Conservation (phyloP, 1,284 basidiomycete species). For the Earliella scabrosa region DNA sequence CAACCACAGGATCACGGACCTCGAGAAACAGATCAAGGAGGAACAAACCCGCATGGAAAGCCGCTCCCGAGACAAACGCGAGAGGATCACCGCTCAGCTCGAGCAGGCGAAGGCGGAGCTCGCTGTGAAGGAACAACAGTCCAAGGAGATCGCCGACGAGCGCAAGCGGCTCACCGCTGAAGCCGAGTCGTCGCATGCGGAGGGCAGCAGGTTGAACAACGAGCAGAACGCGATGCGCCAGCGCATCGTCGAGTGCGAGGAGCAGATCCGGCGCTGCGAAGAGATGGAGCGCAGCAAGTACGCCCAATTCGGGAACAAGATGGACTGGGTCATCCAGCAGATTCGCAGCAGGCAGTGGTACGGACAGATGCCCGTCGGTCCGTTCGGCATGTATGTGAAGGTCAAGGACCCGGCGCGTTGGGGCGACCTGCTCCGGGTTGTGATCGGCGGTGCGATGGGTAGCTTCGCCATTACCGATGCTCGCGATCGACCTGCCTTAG, state of each 20-base stretch:
- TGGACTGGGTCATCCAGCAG: slow-evolving; percentile 59
- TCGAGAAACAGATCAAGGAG: slow-evolving; percentile 55
- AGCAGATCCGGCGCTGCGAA: slow-evolving; percentile 50
- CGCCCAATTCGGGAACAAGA: slow-evolving; percentile 66
- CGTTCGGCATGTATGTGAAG: slow-evolving; percentile 83
- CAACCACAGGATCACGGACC: slow-evolving; percentile 50
- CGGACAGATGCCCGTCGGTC: slow-evolving; percentile 81
- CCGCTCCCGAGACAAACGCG: slow-evolving; percentile 63
- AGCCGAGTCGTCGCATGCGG: slow-evolving; percentile 35
- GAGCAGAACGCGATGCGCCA: slow-evolving; percentile 38
- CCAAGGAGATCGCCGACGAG: slow-evolving; percentile 41
- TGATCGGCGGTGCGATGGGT: slow-evolving; percentile 67
- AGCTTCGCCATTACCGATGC: slow-evolving; percentile 82
- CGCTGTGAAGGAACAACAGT: slow-evolving; percentile 25
- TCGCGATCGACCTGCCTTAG: slow-evolving; percentile 68
- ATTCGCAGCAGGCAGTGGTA: slow-evolving; percentile 67
- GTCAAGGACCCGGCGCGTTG: slow-evolving; percentile 73
- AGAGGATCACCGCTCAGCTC: slow-evolving; percentile 56
- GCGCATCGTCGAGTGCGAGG: slow-evolving; percentile 47
- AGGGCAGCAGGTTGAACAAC: slow-evolving; percentile 40
- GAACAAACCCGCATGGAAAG: slow-evolving; percentile 61
- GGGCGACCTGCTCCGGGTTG: slow-evolving; percentile 66
- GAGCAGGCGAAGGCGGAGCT: slow-evolving; percentile 42
- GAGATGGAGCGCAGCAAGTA: slow-evolving; percentile 58
- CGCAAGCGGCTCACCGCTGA: slow-evolving; percentile 38